Percentiles rank a stretch among this genome's conserved stretches.
phyloP scores from a whole-genome alignment of 2,329 filamentous ascomycete genomes.

The Juglanconis juglandina region DNA sequence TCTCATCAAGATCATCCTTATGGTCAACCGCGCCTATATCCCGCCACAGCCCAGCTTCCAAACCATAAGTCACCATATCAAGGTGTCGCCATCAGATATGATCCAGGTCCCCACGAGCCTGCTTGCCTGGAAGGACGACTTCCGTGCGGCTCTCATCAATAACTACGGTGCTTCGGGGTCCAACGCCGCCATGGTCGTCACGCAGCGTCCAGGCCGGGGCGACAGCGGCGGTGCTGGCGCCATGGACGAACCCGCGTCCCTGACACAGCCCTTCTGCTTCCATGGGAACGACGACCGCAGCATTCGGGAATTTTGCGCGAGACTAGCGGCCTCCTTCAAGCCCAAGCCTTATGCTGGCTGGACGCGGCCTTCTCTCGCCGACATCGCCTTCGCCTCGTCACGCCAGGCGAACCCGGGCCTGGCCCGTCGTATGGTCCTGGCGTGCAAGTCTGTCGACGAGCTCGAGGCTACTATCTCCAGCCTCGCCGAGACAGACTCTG shows the following conservation, averaged over 20 bases:
- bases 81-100: constrained; percentile 21
- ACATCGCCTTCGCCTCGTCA: constrained; percentile 31
- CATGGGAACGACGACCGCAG: background rate
- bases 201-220: background rate
- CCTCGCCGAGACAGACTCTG: background rate
- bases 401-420: constrained; percentile 28
- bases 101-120: constrained; percentile 21
- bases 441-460: constrained; percentile 24
- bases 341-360: too few relatives aligned
- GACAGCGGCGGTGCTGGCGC: too few relatives aligned
- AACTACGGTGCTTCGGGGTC: constrained; percentile 35
- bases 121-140: constrained; percentile 21
- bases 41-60: constrained; percentile 32
- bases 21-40: constrained; percentile 26
- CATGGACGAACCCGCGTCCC: background rate
- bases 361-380: constrained; percentile 20
- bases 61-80: constrained; percentile 16
- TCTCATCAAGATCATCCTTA: constrained; percentile 31
- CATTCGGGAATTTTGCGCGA: background rate
- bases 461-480: constrained; percentile 22
- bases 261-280: background rate
- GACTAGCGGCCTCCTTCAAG: background rate
- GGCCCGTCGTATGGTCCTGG: constrained; percentile 23
- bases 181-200: constrained; percentile 26
- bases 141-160: constrained; percentile 28